Evolutionary conservation across 208 protist species (phyloP).

Genomic region (Leishmania turanica): DNA sequence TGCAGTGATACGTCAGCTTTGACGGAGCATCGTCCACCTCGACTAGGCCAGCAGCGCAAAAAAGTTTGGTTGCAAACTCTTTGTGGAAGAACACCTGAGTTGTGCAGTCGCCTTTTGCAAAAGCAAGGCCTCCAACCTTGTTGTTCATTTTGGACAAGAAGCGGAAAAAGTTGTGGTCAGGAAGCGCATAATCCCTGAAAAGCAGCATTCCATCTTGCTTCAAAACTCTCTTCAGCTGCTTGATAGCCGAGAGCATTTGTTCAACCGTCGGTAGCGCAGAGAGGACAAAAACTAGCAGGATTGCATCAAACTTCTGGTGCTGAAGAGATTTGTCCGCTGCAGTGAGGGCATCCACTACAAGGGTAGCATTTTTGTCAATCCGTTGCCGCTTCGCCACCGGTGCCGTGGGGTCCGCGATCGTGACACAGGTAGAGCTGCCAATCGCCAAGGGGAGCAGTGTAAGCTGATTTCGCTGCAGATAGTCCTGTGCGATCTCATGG

Average conservation of each 20-base stretch:
- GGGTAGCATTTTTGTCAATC: slow-evolving; percentile 16
- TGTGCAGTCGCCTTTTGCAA: slow-evolving; percentile 76
- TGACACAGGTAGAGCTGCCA: background rate
- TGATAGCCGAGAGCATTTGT: slow-evolving; percentile 61
- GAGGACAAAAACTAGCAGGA: slow-evolving; percentile 86
- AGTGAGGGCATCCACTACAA: slow-evolving; percentile 31
- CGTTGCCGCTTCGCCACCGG: slow-evolving; percentile 30
- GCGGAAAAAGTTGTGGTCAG: slow-evolving; percentile 84
- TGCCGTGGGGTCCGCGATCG: background rate
- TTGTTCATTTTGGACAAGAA: slow-evolving; percentile 59
- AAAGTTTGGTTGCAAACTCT: slow-evolving; percentile 46
- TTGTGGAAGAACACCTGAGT: slow-evolving; percentile 78
- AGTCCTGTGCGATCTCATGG: slow-evolving; percentile 45
- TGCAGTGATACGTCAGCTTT: slow-evolving; percentile 75
- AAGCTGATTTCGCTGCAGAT: slow-evolving; percentile 20
- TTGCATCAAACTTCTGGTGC: slow-evolving; percentile 39
- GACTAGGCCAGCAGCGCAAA: slow-evolving; percentile 47
- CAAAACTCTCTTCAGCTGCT: slow-evolving; percentile 41
- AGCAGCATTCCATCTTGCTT: slow-evolving; percentile 53
- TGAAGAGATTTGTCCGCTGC: slow-evolving; percentile 15
- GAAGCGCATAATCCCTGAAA: slow-evolving; percentile 80
- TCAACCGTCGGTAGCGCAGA: slow-evolving; percentile 59
- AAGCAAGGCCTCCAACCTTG: slow-evolving; percentile 30
- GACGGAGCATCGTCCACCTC: slow-evolving; percentile 34
- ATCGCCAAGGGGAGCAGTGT: slow-evolving; percentile 51